phyloP scores from a whole-genome alignment of 192 early-diverging fungal species.

The Mortierella alpina region DNA sequence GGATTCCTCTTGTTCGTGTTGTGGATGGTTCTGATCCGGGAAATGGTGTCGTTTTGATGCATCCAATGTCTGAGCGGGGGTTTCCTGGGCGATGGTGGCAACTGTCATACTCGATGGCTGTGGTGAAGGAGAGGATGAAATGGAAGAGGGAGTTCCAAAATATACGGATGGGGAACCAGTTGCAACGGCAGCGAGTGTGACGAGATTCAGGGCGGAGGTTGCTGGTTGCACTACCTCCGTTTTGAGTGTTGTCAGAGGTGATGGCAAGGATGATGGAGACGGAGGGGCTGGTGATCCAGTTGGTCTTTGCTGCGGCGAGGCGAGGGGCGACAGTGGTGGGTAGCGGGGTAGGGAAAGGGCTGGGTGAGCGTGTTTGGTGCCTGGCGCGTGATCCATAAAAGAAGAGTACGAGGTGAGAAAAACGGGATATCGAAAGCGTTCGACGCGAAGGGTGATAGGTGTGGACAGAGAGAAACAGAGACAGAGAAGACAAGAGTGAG shows the following conservation, averaged over 20 bases:
- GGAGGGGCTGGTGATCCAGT: not conserved
- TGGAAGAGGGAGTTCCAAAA: not conserved
- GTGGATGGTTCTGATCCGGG: too few species aligned
- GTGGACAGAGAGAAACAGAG: not conserved
- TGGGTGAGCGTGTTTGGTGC: not conserved
- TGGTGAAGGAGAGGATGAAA: not conserved
- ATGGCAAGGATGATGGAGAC: not conserved
- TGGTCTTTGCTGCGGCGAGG: not conserved
- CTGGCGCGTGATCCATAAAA: conserved; percentile 18
- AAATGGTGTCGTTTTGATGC: too few species aligned
- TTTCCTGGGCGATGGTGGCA: too few species aligned
- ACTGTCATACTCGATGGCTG: not conserved
- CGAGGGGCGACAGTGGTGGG: not conserved
- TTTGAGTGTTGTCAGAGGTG: not conserved
- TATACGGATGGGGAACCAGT: not conserved
- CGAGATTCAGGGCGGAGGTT: conserved; percentile 17
- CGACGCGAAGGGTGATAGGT: not conserved
- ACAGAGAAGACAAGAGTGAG: not conserved
- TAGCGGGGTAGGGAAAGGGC: not conserved
- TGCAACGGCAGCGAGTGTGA: conserved; percentile 9
- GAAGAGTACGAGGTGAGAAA: not conserved
- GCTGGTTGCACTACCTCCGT: too few species aligned
- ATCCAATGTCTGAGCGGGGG: too few species aligned
- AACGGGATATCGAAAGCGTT: not conserved
- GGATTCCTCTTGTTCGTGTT: too few species aligned